Percentiles rank a stretch among this genome's conserved stretches.
These are phyloP conservation scores for Beauveria caledonica DNA, from an alignment of 2,329 filamentous ascomycete species.

Conservation along the genomic window DNA sequence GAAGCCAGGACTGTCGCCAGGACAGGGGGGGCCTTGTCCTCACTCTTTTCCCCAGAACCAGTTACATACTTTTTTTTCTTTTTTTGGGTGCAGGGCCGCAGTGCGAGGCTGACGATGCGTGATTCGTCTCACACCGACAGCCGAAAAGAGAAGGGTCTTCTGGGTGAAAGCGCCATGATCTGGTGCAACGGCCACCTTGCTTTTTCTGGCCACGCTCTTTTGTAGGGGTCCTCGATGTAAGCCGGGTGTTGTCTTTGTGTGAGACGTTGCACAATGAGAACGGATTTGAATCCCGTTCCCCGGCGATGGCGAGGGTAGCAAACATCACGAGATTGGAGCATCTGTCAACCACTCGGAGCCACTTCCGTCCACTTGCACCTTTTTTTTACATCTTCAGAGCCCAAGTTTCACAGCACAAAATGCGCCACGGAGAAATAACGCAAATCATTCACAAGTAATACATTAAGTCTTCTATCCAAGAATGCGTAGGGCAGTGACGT, in stretches of 20 bases:
- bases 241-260: too few species aligned
- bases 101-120: neutral
- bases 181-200: neutral
- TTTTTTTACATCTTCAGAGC: too few species aligned
- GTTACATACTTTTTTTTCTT: too few species aligned
- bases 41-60: too few species aligned
- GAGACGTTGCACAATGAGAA: too few species aligned
- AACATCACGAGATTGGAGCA: too few species aligned
- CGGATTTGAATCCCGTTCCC: too few species aligned
- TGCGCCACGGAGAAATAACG: neutral
- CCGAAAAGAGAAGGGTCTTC: neutral
- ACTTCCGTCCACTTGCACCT: too few species aligned
- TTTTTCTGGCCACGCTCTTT: neutral
- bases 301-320: too few species aligned
- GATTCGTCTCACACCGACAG: neutral
- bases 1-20: neutral
- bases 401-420: too few species aligned
- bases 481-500: neutral
- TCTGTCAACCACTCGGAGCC: too few species aligned
- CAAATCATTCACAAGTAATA: neutral
- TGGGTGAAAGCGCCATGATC: neutral
- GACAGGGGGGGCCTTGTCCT: too few species aligned
- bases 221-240: neutral
- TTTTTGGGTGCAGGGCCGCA: neutral
- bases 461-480: neutral